Evolutionary conservation across 345 rosid genomes (phyloP).

Genomic region (Aquilaria sinensis): DNA sequence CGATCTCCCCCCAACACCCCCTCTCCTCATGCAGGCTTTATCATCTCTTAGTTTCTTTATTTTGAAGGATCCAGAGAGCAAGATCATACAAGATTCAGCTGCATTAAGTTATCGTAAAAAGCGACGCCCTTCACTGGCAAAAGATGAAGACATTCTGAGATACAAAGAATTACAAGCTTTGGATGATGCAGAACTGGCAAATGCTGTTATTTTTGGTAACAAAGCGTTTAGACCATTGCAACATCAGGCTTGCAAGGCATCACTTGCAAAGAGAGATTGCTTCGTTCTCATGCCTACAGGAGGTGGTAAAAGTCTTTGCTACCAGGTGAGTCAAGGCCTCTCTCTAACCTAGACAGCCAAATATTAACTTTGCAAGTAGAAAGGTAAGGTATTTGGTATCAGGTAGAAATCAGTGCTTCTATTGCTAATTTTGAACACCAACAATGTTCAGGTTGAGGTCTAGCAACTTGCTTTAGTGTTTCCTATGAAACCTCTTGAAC

Average conservation of each 20-base stretch:
- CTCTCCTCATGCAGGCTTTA: not conserved
- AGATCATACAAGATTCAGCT: constrained; percentile 33
- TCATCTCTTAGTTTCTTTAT: constrained; percentile 10
- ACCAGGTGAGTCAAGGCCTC: constrained; percentile 42
- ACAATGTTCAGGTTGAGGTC: not conserved
- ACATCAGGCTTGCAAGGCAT: constrained; percentile 81
- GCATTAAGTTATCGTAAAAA: constrained; percentile 36
- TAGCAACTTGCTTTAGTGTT: not conserved
- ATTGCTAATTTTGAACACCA: no score
- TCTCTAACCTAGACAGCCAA: no score
- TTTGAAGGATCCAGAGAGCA: constrained; percentile 44
- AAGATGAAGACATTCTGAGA: constrained; percentile 38
- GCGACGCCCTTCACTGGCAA: constrained; percentile 16
- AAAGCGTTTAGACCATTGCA: constrained; percentile 58
- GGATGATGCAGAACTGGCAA: constrained; percentile 85
- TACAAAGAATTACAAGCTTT: constrained; percentile 61
- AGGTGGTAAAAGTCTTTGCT: constrained; percentile 92
- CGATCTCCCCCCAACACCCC: no score
- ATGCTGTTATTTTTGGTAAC: constrained; percentile 80
- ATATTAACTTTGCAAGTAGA: no score
- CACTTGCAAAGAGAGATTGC: constrained; percentile 61
- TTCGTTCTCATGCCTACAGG: constrained; percentile 90
- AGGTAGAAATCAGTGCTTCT: no score
- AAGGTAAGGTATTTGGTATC: no score
- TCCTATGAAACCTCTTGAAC: no score